phyloP scores from a whole-genome alignment of 2,329 filamentous ascomycete genomes.

The Aspergillus spinulosporus region DNA sequence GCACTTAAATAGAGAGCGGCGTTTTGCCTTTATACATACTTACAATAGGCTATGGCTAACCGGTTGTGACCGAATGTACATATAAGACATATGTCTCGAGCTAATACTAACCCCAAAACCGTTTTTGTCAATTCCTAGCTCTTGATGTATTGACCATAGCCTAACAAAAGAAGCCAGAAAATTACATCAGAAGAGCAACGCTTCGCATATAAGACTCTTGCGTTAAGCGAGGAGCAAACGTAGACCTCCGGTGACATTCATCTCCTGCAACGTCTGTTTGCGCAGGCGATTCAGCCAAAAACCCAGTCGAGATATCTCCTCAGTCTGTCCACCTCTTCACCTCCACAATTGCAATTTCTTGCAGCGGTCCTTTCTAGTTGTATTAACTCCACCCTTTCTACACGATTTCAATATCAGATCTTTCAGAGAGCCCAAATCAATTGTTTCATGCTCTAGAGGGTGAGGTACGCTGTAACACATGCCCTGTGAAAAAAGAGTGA shows the following conservation, averaged over 20 bases:
- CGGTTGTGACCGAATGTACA: conserved; percentile 11
- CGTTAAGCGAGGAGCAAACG: background rate
- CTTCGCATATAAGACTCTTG: background rate
- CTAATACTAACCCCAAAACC: background rate
- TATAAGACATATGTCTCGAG: conserved; percentile 7
- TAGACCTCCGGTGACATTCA: too few relatives aligned
- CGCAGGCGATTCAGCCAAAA: background rate
- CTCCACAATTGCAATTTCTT: too few relatives aligned
- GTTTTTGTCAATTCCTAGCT: background rate
- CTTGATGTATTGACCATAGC: background rate
- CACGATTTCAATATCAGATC: background rate
- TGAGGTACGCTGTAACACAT: conserved; percentile 4
- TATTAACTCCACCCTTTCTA: background rate
- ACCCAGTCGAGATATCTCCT: background rate
- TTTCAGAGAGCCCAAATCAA: background rate
- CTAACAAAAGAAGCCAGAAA: background rate
- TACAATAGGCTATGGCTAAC: conserved; percentile 15
- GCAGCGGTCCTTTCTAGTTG: too few relatives aligned
- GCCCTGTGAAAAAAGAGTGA: background rate
- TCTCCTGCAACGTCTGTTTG: too few relatives aligned
- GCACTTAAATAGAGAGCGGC: conserved; percentile 18
- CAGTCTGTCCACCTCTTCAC: too few relatives aligned
- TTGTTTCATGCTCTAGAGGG: background rate
- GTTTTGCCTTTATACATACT: conserved; percentile 2
- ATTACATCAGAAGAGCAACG: background rate